These are phyloP conservation scores for Cinchona pubescens DNA, from an alignment of 257 asterid species.

Conservation along the genomic window DNA sequence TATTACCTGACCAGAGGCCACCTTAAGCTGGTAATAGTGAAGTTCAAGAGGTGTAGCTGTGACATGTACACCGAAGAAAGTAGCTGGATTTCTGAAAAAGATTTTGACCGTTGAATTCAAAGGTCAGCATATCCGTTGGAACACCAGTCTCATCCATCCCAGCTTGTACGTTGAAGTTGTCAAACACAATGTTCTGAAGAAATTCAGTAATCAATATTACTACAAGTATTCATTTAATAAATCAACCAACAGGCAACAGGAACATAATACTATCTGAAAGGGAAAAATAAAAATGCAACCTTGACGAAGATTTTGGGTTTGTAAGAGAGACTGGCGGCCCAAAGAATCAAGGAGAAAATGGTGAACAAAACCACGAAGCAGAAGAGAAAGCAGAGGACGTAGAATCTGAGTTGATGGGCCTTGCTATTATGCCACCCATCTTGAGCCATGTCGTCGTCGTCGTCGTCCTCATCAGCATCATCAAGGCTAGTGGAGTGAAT, in stretches of 20 bases:
- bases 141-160: constrained; percentile 83
- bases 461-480: constrained; percentile 38
- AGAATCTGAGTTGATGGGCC: constrained; percentile 46
- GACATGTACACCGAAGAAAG: constrained; percentile 88
- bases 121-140: constrained; percentile 86
- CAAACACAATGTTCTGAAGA: constrained; percentile 62
- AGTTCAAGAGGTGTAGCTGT: constrained; percentile 69
- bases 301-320: constrained; percentile 58
- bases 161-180: constrained; percentile 78
- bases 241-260: background rate
- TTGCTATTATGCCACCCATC: constrained; percentile 21
- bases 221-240: too few relatives aligned
- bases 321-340: constrained; percentile 69
- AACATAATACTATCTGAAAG: background rate
- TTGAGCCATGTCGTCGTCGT: constrained; percentile 32
- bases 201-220: background rate
- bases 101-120: constrained; percentile 86
- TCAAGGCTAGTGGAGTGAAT: constrained; percentile 40
- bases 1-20: constrained; percentile 81
- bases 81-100: constrained; percentile 66
- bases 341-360: constrained; percentile 62
- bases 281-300: constrained; percentile 31
- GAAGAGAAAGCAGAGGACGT: constrained; percentile 53
- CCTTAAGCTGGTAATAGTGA: constrained; percentile 56
- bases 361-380: constrained; percentile 58